Conservation (phyloP, 202 grass and related monocot species). For the Dendrocalamus latiflorus region DNA sequence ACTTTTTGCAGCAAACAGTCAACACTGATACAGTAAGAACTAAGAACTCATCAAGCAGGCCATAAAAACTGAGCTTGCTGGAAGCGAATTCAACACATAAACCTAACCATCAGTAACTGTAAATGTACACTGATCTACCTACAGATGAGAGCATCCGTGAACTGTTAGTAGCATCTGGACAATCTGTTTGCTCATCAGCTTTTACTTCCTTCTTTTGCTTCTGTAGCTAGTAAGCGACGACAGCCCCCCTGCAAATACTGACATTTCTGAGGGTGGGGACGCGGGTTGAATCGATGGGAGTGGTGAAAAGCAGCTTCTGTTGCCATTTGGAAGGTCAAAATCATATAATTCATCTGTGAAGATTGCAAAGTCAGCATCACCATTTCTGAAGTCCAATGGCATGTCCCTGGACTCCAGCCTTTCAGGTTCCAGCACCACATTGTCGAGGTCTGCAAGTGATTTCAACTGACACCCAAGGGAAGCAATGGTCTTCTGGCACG, state of each 20-base stretch:
- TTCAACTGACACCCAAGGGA: constrained; percentile 72
- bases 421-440: constrained; percentile 36
- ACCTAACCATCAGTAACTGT: constrained; percentile 37
- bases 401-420: constrained; percentile 37
- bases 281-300: constrained; percentile 31
- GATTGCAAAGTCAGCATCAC: constrained; percentile 14
- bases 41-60: constrained; percentile 39
- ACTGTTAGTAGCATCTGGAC: constrained; percentile 12
- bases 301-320: constrained; percentile 37
- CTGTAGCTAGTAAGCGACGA: constrained; percentile 50
- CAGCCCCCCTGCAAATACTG: constrained; percentile 46
- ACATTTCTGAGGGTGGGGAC: constrained; percentile 45
- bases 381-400: constrained; percentile 35
- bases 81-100: constrained; percentile 29
- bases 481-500: constrained; percentile 92
- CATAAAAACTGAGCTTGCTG: constrained; percentile 45
- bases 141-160: constrained; percentile 24
- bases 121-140: constrained; percentile 49
- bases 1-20: constrained; percentile 14
- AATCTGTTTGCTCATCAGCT: constrained; percentile 12
- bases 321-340: constrained; percentile 36
- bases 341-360: constrained; percentile 44
- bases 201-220: constrained; percentile 44
- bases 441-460: constrained; percentile 62
- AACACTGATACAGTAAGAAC: constrained; percentile 30